These are phyloP conservation scores for Penicillium argentinense DNA, from an alignment of 495 filamentous ascomycete genomes.

Conservation along the genomic window DNA sequence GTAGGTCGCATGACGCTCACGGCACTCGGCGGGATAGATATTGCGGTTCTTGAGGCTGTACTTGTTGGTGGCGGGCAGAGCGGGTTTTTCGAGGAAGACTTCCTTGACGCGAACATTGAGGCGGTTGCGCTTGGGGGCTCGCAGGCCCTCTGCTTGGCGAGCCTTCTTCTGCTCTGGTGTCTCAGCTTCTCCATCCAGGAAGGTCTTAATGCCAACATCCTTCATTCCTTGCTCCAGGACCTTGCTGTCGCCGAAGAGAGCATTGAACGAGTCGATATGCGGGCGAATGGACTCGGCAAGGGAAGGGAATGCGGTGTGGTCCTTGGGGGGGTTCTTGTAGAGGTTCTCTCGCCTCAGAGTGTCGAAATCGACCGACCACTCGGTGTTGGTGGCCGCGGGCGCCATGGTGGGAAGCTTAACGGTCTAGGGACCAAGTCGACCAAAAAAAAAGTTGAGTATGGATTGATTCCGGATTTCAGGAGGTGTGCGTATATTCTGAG, in stretches of 20 bases:
- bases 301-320: constrained; percentile 83
- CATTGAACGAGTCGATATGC: constrained; percentile 95
- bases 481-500: background rate
- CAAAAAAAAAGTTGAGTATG: background rate
- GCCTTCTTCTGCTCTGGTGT: constrained; percentile 40
- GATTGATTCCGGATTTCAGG: too few species aligned
- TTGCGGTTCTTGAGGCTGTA: constrained; percentile 71
- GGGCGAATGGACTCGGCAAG: constrained; percentile 80
- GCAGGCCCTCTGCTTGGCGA: constrained; percentile 43
- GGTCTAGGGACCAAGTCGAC: constrained; percentile 1
- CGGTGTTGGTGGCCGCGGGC: constrained; percentile 59
- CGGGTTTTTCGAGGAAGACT: constrained; percentile 73
- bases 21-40: constrained; percentile 88
- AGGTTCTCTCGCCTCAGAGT: constrained; percentile 79
- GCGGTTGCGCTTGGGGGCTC: constrained; percentile 61
- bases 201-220: constrained; percentile 88
- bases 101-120: constrained; percentile 73
- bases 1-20: constrained; percentile 92
- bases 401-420: constrained; percentile 37
- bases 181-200: constrained; percentile 71
- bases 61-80: constrained; percentile 76
- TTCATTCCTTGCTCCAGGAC: constrained; percentile 73
- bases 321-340: constrained; percentile 82
- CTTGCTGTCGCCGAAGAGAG: constrained; percentile 69
- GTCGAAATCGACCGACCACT: constrained; percentile 82